phyloP scores from a whole-genome alignment of 1,284 basidiomycete species.

The Papiliotrema flavescens region DNA sequence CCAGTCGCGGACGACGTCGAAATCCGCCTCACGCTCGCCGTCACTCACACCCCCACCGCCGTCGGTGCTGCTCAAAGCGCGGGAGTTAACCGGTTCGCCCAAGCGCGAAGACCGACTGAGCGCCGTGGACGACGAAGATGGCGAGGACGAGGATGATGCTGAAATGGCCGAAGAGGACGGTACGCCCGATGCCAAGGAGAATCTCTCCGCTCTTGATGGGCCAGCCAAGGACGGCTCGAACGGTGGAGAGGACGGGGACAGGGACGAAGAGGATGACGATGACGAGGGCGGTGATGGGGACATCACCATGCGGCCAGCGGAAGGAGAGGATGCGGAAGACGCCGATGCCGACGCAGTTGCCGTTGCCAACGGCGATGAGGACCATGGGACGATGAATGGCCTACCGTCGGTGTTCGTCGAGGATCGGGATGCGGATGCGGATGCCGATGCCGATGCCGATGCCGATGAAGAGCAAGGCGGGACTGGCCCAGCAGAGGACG shows the following conservation, averaged over 20 bases:
- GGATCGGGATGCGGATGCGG: not conserved
- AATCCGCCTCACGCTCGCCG: constrained; percentile 12
- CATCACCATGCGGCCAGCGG: not conserved
- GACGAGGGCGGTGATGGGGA: not conserved
- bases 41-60: constrained; percentile 27
- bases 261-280: not conserved
- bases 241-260: not conserved
- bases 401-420: not conserved
- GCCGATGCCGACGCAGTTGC: not conserved
- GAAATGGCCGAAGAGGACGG: not conserved
- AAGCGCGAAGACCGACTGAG: not conserved
- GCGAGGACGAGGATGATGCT: constrained; percentile 5
- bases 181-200: too few species aligned
- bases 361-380: not conserved
- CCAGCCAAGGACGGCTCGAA: not conserved
- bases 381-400: not conserved
- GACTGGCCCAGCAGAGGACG: too few species aligned
- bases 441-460: not conserved
- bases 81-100: not conserved
- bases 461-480: constrained; percentile 3
- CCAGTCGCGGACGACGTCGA: constrained; percentile 1
- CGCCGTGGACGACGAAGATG: not conserved
- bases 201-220: not conserved
- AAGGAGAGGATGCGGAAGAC: not conserved
- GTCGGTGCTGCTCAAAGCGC: not conserved